Evolutionary conservation across 2,329 filamentous ascomycete species (phyloP).

Genomic region (Scleromitrula shiraiana): DNA sequence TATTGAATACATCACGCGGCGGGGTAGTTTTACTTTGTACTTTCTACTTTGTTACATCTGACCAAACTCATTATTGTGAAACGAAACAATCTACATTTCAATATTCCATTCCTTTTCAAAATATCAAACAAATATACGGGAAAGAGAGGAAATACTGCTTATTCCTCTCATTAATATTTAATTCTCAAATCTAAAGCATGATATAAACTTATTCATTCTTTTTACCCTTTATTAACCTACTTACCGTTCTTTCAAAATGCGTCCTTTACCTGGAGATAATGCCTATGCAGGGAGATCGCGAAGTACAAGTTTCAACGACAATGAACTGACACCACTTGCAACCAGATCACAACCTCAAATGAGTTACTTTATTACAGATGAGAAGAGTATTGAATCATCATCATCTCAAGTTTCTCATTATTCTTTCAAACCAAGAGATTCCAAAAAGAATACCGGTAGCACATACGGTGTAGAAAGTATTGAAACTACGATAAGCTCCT

Average conservation of each 20-base stretch:
- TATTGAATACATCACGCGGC: slow-evolving; percentile 5
- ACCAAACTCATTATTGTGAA: not conserved
- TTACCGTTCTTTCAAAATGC: slow-evolving; percentile 30
- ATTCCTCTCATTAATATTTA: no score
- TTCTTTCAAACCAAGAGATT: slow-evolving; percentile 29
- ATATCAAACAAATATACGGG: no score
- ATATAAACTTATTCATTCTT: slow-evolving; percentile 10
- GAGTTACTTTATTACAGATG: slow-evolving; percentile 45
- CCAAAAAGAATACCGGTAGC: slow-evolving; percentile 30
- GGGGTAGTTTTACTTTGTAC: slow-evolving; percentile 7
- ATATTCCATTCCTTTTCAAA: no score
- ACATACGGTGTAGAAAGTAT: slow-evolving; percentile 29
- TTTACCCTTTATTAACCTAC: not conserved
- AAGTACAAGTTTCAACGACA: slow-evolving; percentile 32
- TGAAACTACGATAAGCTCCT: slow-evolving; percentile 28
- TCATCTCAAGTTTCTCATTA: slow-evolving; percentile 28
- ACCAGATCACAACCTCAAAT: slow-evolving; percentile 34
- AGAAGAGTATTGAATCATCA: slow-evolving; percentile 39
- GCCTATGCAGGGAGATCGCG: slow-evolving; percentile 33
- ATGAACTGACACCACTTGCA: slow-evolving; percentile 31
- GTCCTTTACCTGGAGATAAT: slow-evolving; percentile 40
- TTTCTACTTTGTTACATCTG: not conserved
- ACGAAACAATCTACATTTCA: slow-evolving; percentile 2
- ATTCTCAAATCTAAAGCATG: slow-evolving; percentile 13
- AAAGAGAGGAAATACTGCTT: no score